A percentile compares a stretch with the other conserved stretches of the same genome.
These are phyloP conservation scores for Apophysomyces variabilis DNA, from an alignment of 371 early-diverging fungal species.

Conservation along the genomic window DNA sequence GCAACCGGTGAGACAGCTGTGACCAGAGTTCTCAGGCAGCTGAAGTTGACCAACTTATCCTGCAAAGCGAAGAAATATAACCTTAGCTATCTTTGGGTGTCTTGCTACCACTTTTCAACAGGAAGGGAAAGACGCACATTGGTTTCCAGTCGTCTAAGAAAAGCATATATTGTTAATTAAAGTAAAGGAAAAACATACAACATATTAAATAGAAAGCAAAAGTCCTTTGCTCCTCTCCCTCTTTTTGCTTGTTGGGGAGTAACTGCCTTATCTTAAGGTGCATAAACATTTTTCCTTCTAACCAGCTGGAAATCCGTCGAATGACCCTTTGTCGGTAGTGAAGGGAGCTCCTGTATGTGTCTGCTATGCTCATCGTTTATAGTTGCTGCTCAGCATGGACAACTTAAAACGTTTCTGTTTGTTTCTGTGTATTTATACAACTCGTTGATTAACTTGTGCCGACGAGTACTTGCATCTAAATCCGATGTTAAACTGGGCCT, in stretches of 20 bases:
- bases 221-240: background rate
- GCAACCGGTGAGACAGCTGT: too few relatives aligned
- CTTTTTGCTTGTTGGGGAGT: background rate
- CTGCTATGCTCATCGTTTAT: background rate
- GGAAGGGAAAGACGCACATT: too few relatives aligned
- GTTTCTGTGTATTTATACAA: background rate
- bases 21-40: too few relatives aligned
- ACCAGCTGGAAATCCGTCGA: conserved; percentile 11
- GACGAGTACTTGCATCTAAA: conserved; percentile 21
- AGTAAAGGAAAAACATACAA: background rate
- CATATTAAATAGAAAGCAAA: conserved; percentile 11
- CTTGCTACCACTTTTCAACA: too few relatives aligned
- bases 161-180: background rate
- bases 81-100: too few relatives aligned
- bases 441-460: background rate
- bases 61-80: too few relatives aligned
- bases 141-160: too few relatives aligned
- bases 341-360: background rate
- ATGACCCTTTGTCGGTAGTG: conserved; percentile 14
- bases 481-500: background rate
- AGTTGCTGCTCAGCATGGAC: conserved; percentile 2
- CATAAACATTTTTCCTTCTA: background rate
- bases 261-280: background rate
- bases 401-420: background rate
- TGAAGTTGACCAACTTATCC: too few relatives aligned